These are phyloP conservation scores for Cystobasidium tubakii DNA, from an alignment of 768 basidiomycete genomes.

Conservation along the genomic window DNA sequence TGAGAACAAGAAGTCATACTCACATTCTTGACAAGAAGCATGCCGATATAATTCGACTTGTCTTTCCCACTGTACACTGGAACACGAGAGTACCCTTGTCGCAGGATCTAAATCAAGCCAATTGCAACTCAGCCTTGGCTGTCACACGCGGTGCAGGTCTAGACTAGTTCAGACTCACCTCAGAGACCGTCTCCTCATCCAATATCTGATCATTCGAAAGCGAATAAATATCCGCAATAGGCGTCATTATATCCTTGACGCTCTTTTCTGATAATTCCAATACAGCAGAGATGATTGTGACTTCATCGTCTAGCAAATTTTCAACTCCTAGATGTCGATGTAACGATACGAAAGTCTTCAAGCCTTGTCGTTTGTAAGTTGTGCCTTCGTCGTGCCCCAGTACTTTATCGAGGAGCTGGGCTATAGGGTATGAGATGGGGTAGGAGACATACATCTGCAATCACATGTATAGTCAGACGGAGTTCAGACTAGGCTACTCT, in stretches of 20 bases:
- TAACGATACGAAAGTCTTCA: conserved; percentile 53
- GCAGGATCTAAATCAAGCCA: conserved; percentile 50
- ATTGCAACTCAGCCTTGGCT: no score
- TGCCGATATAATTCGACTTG: conserved; percentile 66
- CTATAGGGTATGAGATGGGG: conserved; percentile 68
- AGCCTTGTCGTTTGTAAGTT: conserved; percentile 49
- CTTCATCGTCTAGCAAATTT: conserved; percentile 50
- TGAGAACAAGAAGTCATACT: neutral
- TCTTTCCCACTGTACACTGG: conserved; percentile 73
- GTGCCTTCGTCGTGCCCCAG: conserved; percentile 66
- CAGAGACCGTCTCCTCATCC: conserved; percentile 70
- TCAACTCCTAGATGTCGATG: conserved; percentile 45
- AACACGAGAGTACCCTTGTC: conserved; percentile 78
- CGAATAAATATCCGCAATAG: conserved; percentile 77
- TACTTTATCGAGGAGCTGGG: conserved; percentile 68
- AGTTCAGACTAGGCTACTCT: neutral
- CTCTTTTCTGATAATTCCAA: conserved; percentile 46
- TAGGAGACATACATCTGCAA: conserved; percentile 43
- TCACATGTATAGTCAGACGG: no score
- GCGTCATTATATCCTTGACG: conserved; percentile 72
- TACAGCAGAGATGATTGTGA: conserved; percentile 46
- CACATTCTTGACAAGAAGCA: conserved; percentile 52
- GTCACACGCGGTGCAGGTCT: no score
- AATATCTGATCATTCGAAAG: conserved; percentile 70
- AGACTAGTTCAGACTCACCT: conserved; percentile 54